These are phyloP conservation scores for Gossypium anomalum DNA, from an alignment of 345 rosid species.

Conservation along the genomic window DNA sequence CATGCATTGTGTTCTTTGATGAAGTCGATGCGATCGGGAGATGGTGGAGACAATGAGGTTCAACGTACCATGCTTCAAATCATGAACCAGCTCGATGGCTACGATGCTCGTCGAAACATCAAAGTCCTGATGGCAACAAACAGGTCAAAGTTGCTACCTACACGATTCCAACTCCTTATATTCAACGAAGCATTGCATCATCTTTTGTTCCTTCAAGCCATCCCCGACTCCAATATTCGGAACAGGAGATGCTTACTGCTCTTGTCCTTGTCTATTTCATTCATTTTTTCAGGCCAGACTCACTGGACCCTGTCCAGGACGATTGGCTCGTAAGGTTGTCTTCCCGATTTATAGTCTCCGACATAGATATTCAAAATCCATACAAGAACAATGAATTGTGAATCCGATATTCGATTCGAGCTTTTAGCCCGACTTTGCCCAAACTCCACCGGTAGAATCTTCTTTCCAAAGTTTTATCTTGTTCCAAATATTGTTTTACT, in stretches of 20 bases:
- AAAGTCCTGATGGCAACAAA: conserved; percentile 3
- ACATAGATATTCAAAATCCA: not conserved
- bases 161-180: not conserved
- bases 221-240: not conserved
- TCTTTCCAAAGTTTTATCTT: not conserved
- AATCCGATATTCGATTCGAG: not conserved
- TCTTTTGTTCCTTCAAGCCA: not conserved
- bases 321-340: not conserved
- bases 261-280: not conserved
- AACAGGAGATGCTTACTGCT: not conserved
- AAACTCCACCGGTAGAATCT: not conserved
- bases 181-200: not conserved
- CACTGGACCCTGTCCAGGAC: not conserved
- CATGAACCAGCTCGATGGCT: not conserved
- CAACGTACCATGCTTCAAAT: not conserved
- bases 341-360: not conserved
- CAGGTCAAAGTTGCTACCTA: not conserved
- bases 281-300: not conserved
- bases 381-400: not conserved
- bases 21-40: not conserved
- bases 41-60: conserved; percentile 1
- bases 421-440: conserved; percentile 2
- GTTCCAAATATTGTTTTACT: not conserved
- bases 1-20: conserved; percentile 3
- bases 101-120: conserved; percentile 2